These are phyloP conservation scores for Pisolithus albus DNA, from an alignment of 768 basidiomycete genomes.

Conservation along the genomic window DNA sequence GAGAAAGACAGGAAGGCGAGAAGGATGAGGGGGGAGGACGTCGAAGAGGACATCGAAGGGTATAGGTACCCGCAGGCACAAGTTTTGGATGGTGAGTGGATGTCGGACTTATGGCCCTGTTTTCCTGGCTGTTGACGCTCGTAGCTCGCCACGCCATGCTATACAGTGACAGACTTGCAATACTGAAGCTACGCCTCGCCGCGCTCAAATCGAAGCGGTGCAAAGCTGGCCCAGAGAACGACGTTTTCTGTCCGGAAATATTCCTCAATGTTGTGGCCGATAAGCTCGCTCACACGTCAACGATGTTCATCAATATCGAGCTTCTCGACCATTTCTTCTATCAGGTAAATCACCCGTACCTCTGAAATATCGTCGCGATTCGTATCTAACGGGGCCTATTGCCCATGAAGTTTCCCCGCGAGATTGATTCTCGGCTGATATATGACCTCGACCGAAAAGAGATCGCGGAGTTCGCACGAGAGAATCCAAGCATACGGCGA, in stretches of 20 bases:
- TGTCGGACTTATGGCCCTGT: background rate
- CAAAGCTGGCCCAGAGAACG: conserved; percentile 77
- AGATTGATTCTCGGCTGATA: conserved; percentile 89
- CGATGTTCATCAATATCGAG: conserved; percentile 99
- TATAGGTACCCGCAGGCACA: conserved; percentile 91
- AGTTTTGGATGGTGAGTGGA: conserved; percentile 75
- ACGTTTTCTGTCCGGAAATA: conserved; percentile 90
- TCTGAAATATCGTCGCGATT: background rate
- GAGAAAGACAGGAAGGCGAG: conserved; percentile 57
- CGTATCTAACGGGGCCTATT: background rate
- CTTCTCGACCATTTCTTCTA: conserved; percentile 98
- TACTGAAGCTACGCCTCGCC: conserved; percentile 79
- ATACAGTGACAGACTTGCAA: conserved; percentile 71
- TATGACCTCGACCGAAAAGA: conserved; percentile 91
- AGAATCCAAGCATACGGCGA: conserved; percentile 82
- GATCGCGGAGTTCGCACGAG: conserved; percentile 86
- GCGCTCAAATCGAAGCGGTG: conserved; percentile 89
- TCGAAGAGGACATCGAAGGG: conserved; percentile 51
- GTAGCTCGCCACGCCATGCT: conserved; percentile 89
- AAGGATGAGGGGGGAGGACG: conserved; percentile 36
- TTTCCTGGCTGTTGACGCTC: conserved; percentile 4
- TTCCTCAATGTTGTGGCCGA: conserved; percentile 96
- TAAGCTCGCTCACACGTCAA: conserved; percentile 91
- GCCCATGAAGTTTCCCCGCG: conserved; percentile 76
- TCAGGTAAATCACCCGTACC: conserved; percentile 49